Percentiles rank a stretch among this genome's conserved stretches.
phyloP scores from a whole-genome alignment of 2,329 filamentous ascomycete species.

The Ceratocystis destructans region DNA sequence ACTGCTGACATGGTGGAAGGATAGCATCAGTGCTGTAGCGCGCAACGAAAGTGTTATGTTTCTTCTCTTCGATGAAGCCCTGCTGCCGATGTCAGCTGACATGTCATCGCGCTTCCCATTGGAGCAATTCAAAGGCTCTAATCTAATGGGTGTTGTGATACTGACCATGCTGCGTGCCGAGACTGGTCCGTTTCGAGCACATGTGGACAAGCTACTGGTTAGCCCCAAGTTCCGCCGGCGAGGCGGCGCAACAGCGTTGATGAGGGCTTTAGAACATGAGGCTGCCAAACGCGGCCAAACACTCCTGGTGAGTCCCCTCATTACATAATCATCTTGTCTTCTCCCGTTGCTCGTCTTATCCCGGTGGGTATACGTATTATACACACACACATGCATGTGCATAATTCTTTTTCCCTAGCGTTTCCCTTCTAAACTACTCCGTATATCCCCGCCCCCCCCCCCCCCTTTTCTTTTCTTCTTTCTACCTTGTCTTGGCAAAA shows the following conservation, averaged over 20 bases:
- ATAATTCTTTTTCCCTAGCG: neutral
- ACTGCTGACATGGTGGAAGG: slow-evolving; percentile 44
- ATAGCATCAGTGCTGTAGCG: slow-evolving; percentile 35
- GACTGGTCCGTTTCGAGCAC: slow-evolving; percentile 41
- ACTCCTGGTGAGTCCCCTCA: slow-evolving; percentile 35
- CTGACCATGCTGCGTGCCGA: slow-evolving; percentile 38
- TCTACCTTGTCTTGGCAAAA: neutral
- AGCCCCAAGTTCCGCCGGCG: slow-evolving; percentile 36
- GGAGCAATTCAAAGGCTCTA: slow-evolving; percentile 29
- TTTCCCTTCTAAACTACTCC: neutral
- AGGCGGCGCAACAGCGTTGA: slow-evolving; percentile 39
- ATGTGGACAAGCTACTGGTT: slow-evolving; percentile 46
- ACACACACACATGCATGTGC: neutral
- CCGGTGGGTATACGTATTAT: too few relatives aligned
- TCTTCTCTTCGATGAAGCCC: slow-evolving; percentile 33
- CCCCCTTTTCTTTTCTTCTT: neutral
- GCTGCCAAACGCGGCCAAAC: slow-evolving; percentile 36
- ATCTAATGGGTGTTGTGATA: slow-evolving; percentile 44
- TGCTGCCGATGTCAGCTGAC: neutral
- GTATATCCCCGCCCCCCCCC: neutral
- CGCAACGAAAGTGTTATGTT: slow-evolving; percentile 37
- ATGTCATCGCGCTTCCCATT: slow-evolving; percentile 19
- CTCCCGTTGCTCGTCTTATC: too few relatives aligned
- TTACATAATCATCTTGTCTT: too few relatives aligned
- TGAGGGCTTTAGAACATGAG: slow-evolving; percentile 42